Base-by-base conservation (phyloP, 805 yeast species). In the Kazachstania viticola region DNA sequence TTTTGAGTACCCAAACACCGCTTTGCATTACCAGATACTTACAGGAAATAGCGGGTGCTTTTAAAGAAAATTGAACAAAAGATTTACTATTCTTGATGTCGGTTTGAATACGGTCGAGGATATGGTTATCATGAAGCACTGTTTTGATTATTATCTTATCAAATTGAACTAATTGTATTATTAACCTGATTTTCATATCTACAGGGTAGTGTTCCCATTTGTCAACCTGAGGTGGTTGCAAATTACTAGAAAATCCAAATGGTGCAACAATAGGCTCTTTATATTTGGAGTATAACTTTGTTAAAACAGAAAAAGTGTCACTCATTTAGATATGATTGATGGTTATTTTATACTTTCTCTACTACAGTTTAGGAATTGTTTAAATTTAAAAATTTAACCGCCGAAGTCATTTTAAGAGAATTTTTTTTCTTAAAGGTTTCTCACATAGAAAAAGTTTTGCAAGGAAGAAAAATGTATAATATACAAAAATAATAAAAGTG, bases 41-140 rank as follows among this genome's bases (percentile, higher is more conserved):
- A 30, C 56, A 50, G 12, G 56, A 41, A 4, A 53, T 34, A 1
- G 50, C 36, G 1, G 58, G 58, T 2, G 36, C 38, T 14, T 37
- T 38, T 7, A 39, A 45, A 4, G 54, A 41, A 22, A 49, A 50
- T 32, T 48, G 54, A 12, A 49, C 26, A 8, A 12, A 11, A 4
- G 15, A 5, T 16, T 17, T 17, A 8, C 6, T n/a, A 14, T 27
- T 11, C 9, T 9, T 7, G 8, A 24, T 9, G 3, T 17, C 3
- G 17, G 13, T 19, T 15, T 16, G 3, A 23, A 35, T 26, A 9
- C 15, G 11, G 16, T 35, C 36, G n/a, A 35, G 16, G 11, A 29
- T 15, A 2, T 24, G 12, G 5, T 9, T 17, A 4, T 9, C 12
- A 3, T 29, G 11, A 6, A 11, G 12, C 5, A 36, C n/a, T 8